Conservation (phyloP, 257 asterid species). For the Plectranthus barbatus region DNA sequence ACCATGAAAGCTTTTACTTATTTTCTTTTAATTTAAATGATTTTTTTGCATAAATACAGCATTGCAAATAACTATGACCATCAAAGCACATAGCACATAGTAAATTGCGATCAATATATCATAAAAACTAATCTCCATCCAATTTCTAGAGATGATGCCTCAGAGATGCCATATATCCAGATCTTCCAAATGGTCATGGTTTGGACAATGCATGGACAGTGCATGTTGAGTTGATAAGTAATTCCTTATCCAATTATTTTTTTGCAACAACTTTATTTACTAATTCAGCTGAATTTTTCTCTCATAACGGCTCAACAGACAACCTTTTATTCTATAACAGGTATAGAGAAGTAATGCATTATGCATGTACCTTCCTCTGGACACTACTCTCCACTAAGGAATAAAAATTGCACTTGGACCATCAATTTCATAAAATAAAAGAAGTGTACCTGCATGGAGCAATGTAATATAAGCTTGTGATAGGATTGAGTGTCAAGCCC, state of each 20-base stretch:
- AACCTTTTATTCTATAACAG: not conserved
- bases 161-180: not conserved
- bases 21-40: not conserved
- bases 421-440: conserved; percentile 11
- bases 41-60: not conserved
- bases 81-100: not conserved
- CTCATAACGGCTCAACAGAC: not conserved
- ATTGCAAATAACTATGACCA: conserved; percentile 1
- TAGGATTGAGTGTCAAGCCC: conserved; percentile 87
- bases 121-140: not conserved
- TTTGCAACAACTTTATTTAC: not conserved
- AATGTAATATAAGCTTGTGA: conserved; percentile 94
- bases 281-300: not conserved
- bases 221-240: not conserved
- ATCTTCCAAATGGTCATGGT: not conserved
- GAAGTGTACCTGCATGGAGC: conserved; percentile 94
- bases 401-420: not conserved
- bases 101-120: not conserved
- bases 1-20: not conserved
- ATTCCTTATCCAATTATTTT: not conserved
- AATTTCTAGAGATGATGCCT: not conserved
- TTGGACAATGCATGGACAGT: not conserved
- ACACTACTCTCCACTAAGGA: not conserved
- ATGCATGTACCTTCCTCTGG: not conserved
- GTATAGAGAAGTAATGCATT: not conserved